These are phyloP conservation scores for slime mould (Dictyostelium discoideum) DNA, from an alignment of 78 protist genomes.

Conservation along the genomic window DNA sequence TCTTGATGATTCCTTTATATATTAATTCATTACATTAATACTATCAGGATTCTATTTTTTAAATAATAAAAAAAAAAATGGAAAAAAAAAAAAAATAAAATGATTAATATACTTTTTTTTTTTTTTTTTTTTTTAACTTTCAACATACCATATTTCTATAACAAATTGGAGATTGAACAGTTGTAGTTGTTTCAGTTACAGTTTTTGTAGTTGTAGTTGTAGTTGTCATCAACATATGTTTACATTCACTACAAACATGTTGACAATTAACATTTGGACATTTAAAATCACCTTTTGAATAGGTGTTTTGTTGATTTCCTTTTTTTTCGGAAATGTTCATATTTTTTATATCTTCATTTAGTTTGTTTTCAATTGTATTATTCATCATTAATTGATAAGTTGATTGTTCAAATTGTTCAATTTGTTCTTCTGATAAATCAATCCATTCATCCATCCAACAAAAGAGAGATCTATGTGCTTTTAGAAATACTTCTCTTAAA, in stretches of 20 bases:
- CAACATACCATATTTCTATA: neutral
- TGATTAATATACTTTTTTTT: neutral
- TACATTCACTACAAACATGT: slow-evolving; percentile 4
- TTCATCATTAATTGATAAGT: neutral
- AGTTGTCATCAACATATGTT: neutral
- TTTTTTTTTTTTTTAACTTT: neutral
- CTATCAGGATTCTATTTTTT: neutral
- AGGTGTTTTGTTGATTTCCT: neutral
- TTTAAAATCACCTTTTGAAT: neutral
- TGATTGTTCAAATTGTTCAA: slow-evolving; percentile 64
- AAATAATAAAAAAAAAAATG: neutral
- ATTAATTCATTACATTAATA: slow-evolving; percentile 12
- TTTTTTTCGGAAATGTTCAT: neutral
- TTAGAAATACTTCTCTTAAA: slow-evolving; percentile 40
- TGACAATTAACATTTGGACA: slow-evolving; percentile 1
- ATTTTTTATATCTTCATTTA: neutral
- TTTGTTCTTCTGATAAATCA: slow-evolving; percentile 78
- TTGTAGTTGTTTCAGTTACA: neutral
- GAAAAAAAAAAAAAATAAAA: neutral
- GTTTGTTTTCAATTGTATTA: neutral
- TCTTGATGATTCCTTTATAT: neutral
- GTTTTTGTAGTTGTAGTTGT: neutral
- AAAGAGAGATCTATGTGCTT: slow-evolving; percentile 86
- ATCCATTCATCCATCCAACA: slow-evolving; percentile 93
- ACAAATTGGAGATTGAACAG: neutral